Conservation (phyloP, 805 yeast genomes). For the Phaffomyces thermotolerans region DNA sequence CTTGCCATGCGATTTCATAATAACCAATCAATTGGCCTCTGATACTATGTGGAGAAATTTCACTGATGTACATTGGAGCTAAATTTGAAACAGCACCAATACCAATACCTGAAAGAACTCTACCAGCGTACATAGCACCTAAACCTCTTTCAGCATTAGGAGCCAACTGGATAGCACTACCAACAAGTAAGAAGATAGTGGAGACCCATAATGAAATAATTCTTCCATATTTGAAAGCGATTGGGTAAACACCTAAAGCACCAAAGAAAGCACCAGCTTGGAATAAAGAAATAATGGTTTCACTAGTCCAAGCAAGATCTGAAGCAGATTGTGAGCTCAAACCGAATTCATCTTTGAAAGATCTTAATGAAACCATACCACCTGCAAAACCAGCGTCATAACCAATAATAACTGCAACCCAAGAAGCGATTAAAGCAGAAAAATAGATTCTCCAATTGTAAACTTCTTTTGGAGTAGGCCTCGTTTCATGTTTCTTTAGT, state of each 20-base stretch:
- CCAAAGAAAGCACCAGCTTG: conserved; percentile 50
- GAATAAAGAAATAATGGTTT: conserved; percentile 41
- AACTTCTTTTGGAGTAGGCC: conserved; percentile 34
- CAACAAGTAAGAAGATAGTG: conserved; percentile 35
- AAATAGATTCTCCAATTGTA: conserved; percentile 39
- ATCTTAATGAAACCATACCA: conserved; percentile 39
- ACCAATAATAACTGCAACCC: conserved; percentile 45
- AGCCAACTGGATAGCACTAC: conserved; percentile 35
- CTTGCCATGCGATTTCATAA: conserved; percentile 42
- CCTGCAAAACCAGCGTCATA: conserved; percentile 53
- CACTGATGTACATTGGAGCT: conserved; percentile 43
- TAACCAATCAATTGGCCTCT: conserved; percentile 40
- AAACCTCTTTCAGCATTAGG: conserved; percentile 24
- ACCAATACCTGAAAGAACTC: conserved; percentile 42
- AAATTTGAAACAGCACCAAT: conserved; percentile 45
- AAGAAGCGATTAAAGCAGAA: conserved; percentile 37
- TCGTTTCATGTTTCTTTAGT: conserved; percentile 7
- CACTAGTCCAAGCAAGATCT: conserved; percentile 24
- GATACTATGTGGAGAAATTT: conserved; percentile 39
- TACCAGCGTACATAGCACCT: conserved; percentile 43
- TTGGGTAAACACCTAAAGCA: conserved; percentile 30
- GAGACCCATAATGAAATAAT: conserved; percentile 32
- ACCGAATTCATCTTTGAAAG: conserved; percentile 40
- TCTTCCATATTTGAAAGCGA: conserved; percentile 26
- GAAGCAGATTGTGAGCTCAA: conserved; percentile 26